Evolutionary conservation across 2,329 filamentous ascomycete species (phyloP), one percentile per base, ranked within the genome.

Genomic region (Emmonsiellopsis sp.): DNA sequence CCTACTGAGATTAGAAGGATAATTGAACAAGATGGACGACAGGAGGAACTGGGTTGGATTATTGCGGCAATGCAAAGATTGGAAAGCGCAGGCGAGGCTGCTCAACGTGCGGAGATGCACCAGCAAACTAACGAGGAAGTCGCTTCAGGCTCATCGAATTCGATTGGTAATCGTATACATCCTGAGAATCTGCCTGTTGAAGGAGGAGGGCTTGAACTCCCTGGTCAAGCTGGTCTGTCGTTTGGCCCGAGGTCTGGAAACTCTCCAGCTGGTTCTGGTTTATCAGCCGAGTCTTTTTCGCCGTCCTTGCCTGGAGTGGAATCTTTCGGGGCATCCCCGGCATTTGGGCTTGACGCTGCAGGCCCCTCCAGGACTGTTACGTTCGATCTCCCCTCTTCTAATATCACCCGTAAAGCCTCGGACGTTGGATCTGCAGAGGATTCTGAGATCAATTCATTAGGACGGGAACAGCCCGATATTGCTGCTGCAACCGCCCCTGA

Each of bases 31-130:
- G 82, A 86, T 59, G 75, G 78, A 4, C 74, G 81, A 2, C 74
- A 79, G 53, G 78, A 81, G 9, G 77, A 79, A 49, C 73, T 87
- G 36, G 71, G 73, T 9, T 81, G 82, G 64, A 81, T 83, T 73
- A 74, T 85, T 9, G 73, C 76, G 34, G 71, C 80, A 27, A 80
- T 82, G 56, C 73, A 65, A 56, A 65, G 62, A 17, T 54, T 66
- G 13, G 57, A 63, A 27, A 43, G 53, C 46, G 42, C 17, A 33
- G 42, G 42, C 14, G 42, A 46, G 39, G 14, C n/a, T 36, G 36
- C 42, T 13, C 31, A 39, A 52, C 44, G 31, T 14, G 36, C 21
- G 21, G 44, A 49, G 21, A 13, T 49, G 17, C 27, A 17, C 3
- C 34, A 31, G 9, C 11, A 27, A 31, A 14, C 31, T 13, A 9